Base-by-base conservation (phyloP, 139 green algal species). In the Trebouxia sp. region DNA sequence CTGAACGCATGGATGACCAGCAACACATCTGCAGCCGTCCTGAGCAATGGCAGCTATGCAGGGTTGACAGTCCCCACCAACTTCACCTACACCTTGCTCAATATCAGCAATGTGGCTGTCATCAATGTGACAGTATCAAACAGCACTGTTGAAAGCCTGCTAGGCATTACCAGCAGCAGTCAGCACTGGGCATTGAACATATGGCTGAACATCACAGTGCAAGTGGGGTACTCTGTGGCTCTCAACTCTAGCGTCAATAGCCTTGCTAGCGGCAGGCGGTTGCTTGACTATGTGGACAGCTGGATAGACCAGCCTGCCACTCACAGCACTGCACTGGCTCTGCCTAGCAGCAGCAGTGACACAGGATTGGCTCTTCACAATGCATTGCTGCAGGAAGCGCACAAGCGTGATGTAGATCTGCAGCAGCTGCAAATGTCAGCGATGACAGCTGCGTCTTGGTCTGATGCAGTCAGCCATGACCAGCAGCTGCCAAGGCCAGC, bases 1-100 rank as follows among this genome's bases (percentile, higher is more conserved):
- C 74, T 79, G 8, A 79, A 53, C 24, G 35, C 32, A 6, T 79
- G 74, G 74, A 53, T 79, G 74, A 47, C 2, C 74, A 65, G 42
- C 30, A 66, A 9, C 35, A 43, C 74, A 26, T 37, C 47, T 9
- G 47, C 74, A 77, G 42, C 69, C 26, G 55, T 55, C 17, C 69
- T 77, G 35, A 58, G 37, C 43, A 65, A 47, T 32, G 66, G 17
- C 47, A 79, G 42, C 42, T 35, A 45, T 47, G 74, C 74, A 42
- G 45, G 45, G 42, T 12, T 65, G 26, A 50, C 74, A 41, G 50
- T 65, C 1, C 47, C 74, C 47, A 28, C 32, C 0, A 17, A 30
- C 11, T 79, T 66, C 74, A 43, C 35, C 28, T 55, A 41, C 39
- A 77, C 69, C 7, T 22, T 51, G 22, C 41, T 77, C 12, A 77